Conservation (phyloP, 1,284 basidiomycete genomes). For the Chiua sp. region DNA sequence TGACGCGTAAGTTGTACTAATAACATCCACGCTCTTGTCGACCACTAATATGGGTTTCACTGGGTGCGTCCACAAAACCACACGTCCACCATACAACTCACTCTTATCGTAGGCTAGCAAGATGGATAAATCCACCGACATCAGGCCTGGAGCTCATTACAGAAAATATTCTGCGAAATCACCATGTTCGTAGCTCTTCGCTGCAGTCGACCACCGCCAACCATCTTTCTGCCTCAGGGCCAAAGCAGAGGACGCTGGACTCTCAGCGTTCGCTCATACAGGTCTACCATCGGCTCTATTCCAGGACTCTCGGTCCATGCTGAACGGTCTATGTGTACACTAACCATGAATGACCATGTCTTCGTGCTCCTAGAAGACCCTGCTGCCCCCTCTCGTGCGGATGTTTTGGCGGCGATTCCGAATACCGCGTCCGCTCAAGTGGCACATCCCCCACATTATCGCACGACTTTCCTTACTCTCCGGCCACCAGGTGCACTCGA, state of each 20-base stretch:
- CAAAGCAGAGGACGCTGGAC: constrained; percentile 64
- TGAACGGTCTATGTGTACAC: constrained; percentile 71
- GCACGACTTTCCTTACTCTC: constrained; percentile 75
- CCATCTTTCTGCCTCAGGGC: constrained; percentile 47
- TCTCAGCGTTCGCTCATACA: constrained; percentile 71
- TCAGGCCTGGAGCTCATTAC: constrained; percentile 68
- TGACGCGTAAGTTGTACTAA: too few relatives aligned
- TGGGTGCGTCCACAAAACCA: constrained; percentile 45
- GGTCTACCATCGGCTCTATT: constrained; percentile 63
- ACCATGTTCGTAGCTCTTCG: constrained; percentile 55
- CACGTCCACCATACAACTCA: constrained; percentile 6
- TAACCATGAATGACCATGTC: constrained; percentile 78
- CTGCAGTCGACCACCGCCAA: constrained; percentile 11
- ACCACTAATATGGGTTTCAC: constrained; percentile 68
- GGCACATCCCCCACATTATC: constrained; percentile 66
- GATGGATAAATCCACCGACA: constrained; percentile 80
- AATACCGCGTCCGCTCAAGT: constrained; percentile 30
- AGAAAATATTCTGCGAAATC: constrained; percentile 72
- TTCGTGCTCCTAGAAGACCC: constrained; percentile 80
- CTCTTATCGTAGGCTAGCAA: constrained; percentile 58
- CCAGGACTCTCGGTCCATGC: constrained; percentile 54
- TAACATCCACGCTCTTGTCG: constrained; percentile 20
- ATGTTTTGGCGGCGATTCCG: constrained; percentile 49
- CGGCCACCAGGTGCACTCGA: constrained; percentile 74
- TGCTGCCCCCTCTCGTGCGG: constrained; percentile 64